Evolutionary conservation across 73 alveolate genomes (phyloP).

Genomic region (Stentor coeruleus): DNA sequence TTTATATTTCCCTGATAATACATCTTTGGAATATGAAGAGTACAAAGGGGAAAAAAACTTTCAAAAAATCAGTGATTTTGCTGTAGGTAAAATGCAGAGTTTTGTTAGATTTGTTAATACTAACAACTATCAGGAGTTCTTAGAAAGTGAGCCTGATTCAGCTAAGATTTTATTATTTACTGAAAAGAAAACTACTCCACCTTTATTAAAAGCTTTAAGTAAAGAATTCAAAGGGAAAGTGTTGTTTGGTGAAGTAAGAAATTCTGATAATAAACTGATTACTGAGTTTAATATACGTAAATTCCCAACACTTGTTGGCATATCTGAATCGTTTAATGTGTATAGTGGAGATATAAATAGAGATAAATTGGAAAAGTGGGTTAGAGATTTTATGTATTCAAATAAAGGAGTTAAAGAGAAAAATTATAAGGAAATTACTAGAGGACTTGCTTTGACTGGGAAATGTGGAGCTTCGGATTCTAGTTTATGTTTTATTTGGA

Average conservation of each 20-base stretch:
- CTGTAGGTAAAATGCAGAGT: conserved; percentile 83
- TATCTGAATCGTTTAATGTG: conserved; percentile 65
- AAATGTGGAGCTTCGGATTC: conserved; percentile 56
- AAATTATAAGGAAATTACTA: conserved; percentile 47
- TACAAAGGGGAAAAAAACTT: conserved; percentile 71
- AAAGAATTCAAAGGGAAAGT: conserved; percentile 84
- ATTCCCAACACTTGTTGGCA: conserved; percentile 86
- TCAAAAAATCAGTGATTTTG: conserved; percentile 76
- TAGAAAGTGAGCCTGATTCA: conserved; percentile 62
- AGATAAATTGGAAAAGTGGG: conserved; percentile 82
- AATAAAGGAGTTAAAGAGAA: conserved; percentile 27
- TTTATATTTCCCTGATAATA: conserved; percentile 79
- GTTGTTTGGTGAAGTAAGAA: conserved; percentile 90
- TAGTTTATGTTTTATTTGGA: conserved; percentile 59
- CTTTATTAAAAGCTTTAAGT: conserved; percentile 88
- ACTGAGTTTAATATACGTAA: conserved; percentile 55
- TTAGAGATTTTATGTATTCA: conserved; percentile 84
- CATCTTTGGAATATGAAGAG: conserved; percentile 66
- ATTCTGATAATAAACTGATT: conserved; percentile 66
- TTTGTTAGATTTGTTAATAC: conserved; percentile 87
- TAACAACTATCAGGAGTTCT: conserved; percentile 83
- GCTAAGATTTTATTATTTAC: conserved; percentile 87
- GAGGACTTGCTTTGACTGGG: conserved; percentile 36
- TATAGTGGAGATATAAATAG: conserved; percentile 68
- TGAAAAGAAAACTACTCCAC: conserved; percentile 90